These are phyloP conservation scores for Phellinidium pouzarii DNA, from an alignment of 1,284 basidiomycete species.

Conservation along the genomic window DNA sequence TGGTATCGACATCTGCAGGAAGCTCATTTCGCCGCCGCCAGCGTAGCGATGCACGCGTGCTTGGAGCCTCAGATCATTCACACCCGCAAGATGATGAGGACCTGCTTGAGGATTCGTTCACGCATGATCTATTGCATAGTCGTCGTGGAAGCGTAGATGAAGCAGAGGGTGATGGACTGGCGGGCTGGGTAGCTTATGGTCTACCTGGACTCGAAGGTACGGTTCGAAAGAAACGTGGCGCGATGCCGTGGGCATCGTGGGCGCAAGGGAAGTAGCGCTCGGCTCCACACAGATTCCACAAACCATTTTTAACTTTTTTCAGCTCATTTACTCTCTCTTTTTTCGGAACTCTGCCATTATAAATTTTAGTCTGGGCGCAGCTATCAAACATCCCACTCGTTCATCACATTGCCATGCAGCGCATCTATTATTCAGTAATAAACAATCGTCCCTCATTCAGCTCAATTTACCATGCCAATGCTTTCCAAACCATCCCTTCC, in stretches of 20 bases:
- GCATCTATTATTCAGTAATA: background rate
- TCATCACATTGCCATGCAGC: background rate
- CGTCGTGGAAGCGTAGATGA: constrained; percentile 11
- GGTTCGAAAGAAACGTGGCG: constrained; percentile 12
- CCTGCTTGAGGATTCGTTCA: background rate
- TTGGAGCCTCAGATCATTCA: no score
- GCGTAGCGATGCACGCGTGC: no score
- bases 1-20: background rate
- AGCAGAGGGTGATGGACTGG: constrained; percentile 6
- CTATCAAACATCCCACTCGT: background rate
- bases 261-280: background rate
- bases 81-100: background rate
- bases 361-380: background rate
- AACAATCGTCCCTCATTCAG: background rate
- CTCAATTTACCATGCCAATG: background rate
- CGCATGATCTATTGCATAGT: background rate
- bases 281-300: background rate
- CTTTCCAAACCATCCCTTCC: background rate
- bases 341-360: background rate
- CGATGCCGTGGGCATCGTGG: constrained; percentile 14
- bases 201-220: constrained; percentile 14
- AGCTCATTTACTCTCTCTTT: background rate
- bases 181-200: constrained; percentile 12
- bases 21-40: background rate
- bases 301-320: background rate